Percentiles rank a stretch among this genome's conserved stretches.
Conservation (phyloP, 495 filamentous ascomycete species). For the Xylaria venustula region DNA sequence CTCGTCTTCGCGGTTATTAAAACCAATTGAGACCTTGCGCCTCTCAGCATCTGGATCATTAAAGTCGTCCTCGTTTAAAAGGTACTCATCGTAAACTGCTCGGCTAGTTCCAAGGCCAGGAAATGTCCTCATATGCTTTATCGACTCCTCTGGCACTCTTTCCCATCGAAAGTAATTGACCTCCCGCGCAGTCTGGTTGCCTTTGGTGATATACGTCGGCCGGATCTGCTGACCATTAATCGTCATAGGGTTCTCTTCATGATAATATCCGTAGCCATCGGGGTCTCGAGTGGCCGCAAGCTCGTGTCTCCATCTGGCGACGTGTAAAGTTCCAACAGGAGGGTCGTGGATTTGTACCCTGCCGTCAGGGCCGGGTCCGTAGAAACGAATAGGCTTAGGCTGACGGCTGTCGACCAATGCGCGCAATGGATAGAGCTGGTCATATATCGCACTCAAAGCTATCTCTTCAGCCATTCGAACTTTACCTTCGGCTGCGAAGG, state of each 20-base stretch:
- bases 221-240: not conserved
- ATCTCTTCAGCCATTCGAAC: not conserved
- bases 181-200: not conserved
- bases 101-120: not conserved
- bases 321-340: constrained; percentile 8
- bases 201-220: not conserved
- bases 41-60: not conserved
- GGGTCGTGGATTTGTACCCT: not conserved
- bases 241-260: not conserved
- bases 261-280: not conserved
- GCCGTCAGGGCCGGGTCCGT: constrained; percentile 7
- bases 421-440: not conserved
- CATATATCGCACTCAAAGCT: not conserved
- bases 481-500: not conserved
- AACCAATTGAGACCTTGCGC: not conserved
- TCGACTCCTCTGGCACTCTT: not conserved
- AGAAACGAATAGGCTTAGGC: not conserved
- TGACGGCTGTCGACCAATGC: not conserved
- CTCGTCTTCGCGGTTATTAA: constrained; percentile 1
- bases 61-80: constrained; percentile 8
- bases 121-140: not conserved
- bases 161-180: constrained; percentile 9
- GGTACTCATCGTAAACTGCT: constrained; percentile 3
- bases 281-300: not conserved
- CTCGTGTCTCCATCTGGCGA: constrained; percentile 2